A percentile compares a stretch with the other conserved stretches of the same genome.
These are phyloP conservation scores for Aspergillus sp. DNA, from an alignment of 2,329 filamentous ascomycete genomes.

Conservation along the genomic window DNA sequence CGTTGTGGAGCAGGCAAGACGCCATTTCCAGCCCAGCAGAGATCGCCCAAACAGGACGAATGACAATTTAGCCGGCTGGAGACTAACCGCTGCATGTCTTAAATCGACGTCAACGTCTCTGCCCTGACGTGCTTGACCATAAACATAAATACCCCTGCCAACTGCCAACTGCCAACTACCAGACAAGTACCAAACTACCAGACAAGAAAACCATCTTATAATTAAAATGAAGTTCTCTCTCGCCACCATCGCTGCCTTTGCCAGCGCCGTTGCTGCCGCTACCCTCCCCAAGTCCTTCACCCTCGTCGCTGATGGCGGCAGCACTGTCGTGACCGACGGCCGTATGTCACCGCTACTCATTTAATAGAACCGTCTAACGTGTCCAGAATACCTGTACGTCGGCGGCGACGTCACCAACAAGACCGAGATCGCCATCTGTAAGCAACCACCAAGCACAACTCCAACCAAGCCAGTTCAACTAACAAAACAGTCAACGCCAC, in stretches of 20 bases:
- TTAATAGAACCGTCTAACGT: neutral
- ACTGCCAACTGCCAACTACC: neutral
- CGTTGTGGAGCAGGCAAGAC: neutral
- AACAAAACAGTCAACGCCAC: constrained; percentile 20
- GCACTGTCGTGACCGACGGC: constrained; percentile 27
- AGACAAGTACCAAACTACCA: too few species aligned
- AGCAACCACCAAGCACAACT: neutral
- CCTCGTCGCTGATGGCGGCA: constrained; percentile 27
- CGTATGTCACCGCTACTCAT: constrained; percentile 19
- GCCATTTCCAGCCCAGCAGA: neutral
- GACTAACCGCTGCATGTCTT: neutral
- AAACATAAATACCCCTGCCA: neutral
- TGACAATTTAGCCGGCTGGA: neutral
- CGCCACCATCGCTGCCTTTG: constrained; percentile 22
- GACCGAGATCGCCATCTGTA: constrained; percentile 27
- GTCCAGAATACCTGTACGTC: constrained; percentile 23
- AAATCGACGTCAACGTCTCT: constrained; percentile 3
- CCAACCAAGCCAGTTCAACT: neutral
- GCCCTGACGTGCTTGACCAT: neutral
- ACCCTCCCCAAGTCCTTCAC: constrained; percentile 26
- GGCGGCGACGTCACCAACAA: constrained; percentile 19
- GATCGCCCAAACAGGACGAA: neutral
- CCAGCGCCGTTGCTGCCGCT: constrained; percentile 22
- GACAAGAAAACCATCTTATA: too few species aligned
- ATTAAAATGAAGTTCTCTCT: constrained; percentile 28